Base-by-base conservation (phyloP, 148 eudicot species). In the Heliamphora exappendiculata region DNA sequence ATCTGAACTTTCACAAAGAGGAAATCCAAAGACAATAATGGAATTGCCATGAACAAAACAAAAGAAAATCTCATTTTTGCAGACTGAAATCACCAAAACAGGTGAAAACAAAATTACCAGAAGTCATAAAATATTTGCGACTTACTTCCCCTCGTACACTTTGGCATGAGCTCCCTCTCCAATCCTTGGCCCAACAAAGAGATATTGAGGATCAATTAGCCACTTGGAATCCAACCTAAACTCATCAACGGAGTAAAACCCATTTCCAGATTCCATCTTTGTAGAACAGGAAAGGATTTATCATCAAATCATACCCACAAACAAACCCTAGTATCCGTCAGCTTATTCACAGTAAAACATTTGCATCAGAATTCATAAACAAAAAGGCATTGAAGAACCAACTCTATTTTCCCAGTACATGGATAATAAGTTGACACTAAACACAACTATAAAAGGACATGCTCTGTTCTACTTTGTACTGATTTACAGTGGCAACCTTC, bases 151-250 rank as follows among this genome's bases (percentile, higher is more conserved):
- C 82, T 88, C 89, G 44, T 88, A 88, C 34, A 88, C 91, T 79
- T 86, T 88, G 74, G 91, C 91, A 83, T 88, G 91, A 77, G 89
- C 91, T 75, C 91, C 91, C 49, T 86, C 89, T 75, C 91, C 91
- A 75, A 88, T 88, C 82, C 82, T 88, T 44, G 91, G 91, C 22
- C 91, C 91, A 72, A 88, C 91, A 79, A 88, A 82, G 20, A 88
- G 89, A 82, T 81, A 81, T 63, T 86, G 81, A 29, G 91, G 89
- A 79, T 88, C 91, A 80, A 88, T 72, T 77, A 88, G 78, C 91
- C 89, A 88, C 72, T 88, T 88, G 13, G 91, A 67, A 75, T 88
- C 89, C 79, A 88, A 84, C 76, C 75, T 76, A 62, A 86, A 84
- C 82, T 85, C 88, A 57, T 75, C 76, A 33, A 66, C 78, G 11